Evolutionary conservation across 2,329 filamentous ascomycete genomes (phyloP).

Genomic region (Aspergillaceae sp.): DNA sequence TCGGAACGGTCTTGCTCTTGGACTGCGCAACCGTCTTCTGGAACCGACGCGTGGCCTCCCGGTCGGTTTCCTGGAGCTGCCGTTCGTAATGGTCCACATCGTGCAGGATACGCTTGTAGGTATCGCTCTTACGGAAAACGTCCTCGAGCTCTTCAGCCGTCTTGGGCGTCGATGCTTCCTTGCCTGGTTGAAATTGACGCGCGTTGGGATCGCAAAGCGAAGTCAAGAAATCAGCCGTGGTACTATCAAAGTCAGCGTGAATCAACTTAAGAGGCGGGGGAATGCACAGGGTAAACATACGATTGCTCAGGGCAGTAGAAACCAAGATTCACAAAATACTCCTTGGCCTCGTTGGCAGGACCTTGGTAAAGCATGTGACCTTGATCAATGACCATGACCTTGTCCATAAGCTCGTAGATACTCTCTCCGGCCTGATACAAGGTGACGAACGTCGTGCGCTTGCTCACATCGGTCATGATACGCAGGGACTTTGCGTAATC

Average conservation of each 20-base stretch:
- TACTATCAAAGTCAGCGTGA: conserved; percentile 34
- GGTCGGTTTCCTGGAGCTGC: conserved; percentile 48
- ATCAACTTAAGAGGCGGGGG: background rate
- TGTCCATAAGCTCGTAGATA: conserved; percentile 68
- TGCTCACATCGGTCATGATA: conserved; percentile 67
- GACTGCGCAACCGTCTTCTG: conserved; percentile 55
- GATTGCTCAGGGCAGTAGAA: conserved; percentile 50
- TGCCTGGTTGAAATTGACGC: conserved; percentile 57
- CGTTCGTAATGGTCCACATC: conserved; percentile 56
- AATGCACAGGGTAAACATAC: conserved; percentile 1
- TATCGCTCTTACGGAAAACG: conserved; percentile 56
- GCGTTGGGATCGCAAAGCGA: conserved; percentile 66
- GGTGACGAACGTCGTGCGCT: conserved; percentile 62
- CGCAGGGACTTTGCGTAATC: conserved; percentile 65
- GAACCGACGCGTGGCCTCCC: conserved; percentile 56
- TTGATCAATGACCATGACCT: conserved; percentile 67
- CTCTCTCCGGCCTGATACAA: conserved; percentile 64
- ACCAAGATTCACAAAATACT: conserved; percentile 59
- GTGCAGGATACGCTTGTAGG: conserved; percentile 51
- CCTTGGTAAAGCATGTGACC: conserved; percentile 63
- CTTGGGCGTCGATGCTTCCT: conserved; percentile 58
- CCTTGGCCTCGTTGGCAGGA: conserved; percentile 49
- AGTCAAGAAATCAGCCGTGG: conserved; percentile 70
- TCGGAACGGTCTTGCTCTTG: conserved; percentile 57
- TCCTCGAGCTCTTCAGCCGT: conserved; percentile 60